Conservation (phyloP, 78 protist genomes). For the Emiliania huxleyi region DNA sequence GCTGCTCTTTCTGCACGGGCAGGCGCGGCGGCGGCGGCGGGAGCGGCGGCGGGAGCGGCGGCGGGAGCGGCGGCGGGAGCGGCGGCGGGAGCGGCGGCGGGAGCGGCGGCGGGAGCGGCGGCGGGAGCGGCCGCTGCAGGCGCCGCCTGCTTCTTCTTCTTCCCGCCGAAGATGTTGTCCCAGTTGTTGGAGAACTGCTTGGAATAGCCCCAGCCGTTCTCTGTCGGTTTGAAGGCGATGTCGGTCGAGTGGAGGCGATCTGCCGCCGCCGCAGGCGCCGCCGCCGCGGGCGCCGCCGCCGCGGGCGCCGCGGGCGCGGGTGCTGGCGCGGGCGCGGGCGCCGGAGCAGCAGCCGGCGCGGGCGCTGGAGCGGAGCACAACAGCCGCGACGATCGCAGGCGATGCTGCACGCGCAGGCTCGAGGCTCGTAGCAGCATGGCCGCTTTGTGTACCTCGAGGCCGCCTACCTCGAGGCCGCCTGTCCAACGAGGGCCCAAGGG, state of each 20-base stretch:
- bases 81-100: neutral
- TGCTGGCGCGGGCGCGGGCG: too few species aligned
- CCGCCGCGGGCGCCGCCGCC: too few species aligned
- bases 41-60: neutral
- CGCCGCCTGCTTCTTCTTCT: neutral
- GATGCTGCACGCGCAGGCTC: too few species aligned
- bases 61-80: neutral
- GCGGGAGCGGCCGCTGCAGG: neutral
- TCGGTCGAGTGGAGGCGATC: neutral
- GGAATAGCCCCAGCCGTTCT: neutral
- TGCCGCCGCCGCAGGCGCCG: too few species aligned
- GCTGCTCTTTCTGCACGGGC: neutral
- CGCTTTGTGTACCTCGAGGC: too few species aligned
- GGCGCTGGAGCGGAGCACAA: too few species aligned
- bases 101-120: neutral
- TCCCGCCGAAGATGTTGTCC: neutral
- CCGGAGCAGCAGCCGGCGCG: too few species aligned
- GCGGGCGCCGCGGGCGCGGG: too few species aligned
- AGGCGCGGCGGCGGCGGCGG: neutral
- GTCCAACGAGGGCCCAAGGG: too few species aligned
- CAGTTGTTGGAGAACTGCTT: neutral
- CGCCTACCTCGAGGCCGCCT: too few species aligned
- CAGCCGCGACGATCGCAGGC: too few species aligned
- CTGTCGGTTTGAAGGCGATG: slow-evolving; percentile 1
- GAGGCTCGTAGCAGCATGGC: too few species aligned